Evolutionary conservation across 345 rosid genomes (phyloP).

Genomic region (Heritiera fomes): DNA sequence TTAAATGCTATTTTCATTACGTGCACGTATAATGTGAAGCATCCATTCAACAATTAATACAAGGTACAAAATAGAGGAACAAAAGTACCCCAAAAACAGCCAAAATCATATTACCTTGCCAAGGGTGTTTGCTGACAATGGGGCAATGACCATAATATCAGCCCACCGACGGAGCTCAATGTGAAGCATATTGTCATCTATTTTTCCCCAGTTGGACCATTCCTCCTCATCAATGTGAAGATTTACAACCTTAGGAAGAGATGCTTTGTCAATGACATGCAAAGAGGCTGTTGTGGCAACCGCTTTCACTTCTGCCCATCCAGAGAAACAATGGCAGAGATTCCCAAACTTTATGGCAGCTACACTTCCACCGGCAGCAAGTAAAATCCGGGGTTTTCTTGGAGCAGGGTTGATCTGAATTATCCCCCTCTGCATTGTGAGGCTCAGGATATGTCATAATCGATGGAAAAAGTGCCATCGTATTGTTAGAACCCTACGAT

Average conservation of each 20-base stretch:
- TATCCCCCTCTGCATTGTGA: constrained; percentile 25
- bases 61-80: not conserved
- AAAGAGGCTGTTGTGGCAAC: constrained; percentile 74
- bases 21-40: not conserved
- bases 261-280: constrained; percentile 69
- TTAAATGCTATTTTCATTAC: not conserved
- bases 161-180: constrained; percentile 94
- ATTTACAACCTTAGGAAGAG: constrained; percentile 67
- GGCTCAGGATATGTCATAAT: constrained; percentile 18
- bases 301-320: constrained; percentile 91
- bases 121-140: constrained; percentile 89
- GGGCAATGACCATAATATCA: constrained; percentile 89
- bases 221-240: constrained; percentile 87
- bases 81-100: not conserved
- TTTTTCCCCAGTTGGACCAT: constrained; percentile 80
- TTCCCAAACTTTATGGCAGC: constrained; percentile 89
- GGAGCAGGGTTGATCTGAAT: constrained; percentile 31
- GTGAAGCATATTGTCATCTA: constrained; percentile 90
- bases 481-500: constrained; percentile 2
- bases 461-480: not conserved
- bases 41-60: not conserved
- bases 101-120: constrained; percentile 60
- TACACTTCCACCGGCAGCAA: constrained; percentile 91
- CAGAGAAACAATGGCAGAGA: constrained; percentile 79
- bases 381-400: constrained; percentile 65